Conservation (phyloP, 805 yeast genomes). For the Yamadazyma kitorensis region DNA sequence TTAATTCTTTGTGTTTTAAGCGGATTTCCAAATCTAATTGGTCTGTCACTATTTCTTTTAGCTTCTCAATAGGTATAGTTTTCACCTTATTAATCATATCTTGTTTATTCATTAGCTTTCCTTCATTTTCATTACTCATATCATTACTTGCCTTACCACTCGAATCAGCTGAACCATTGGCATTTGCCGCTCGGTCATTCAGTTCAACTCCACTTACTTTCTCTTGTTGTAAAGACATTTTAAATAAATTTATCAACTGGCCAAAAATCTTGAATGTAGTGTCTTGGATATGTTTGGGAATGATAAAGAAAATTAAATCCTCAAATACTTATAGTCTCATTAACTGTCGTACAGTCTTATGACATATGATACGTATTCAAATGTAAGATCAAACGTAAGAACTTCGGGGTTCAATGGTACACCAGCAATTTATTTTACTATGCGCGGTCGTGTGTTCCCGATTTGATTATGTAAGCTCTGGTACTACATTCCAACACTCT, state of each 20-base stretch:
- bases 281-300: too few species aligned
- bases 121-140: background rate
- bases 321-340: too few species aligned
- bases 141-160: background rate
- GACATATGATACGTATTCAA: too few species aligned
- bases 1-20: slow-evolving; percentile 55
- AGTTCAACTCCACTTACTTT: slow-evolving; percentile 1
- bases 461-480: too few species aligned
- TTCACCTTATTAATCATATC: slow-evolving; percentile 9
- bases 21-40: slow-evolving; percentile 60
- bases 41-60: slow-evolving; percentile 35
- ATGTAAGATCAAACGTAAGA: too few species aligned
- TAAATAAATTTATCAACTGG: slow-evolving; percentile 5
- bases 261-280: slow-evolving; percentile 4
- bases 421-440: too few species aligned
- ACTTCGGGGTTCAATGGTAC: too few species aligned
- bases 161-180: background rate
- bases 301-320: too few species aligned
- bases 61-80: slow-evolving; percentile 22
- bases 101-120: slow-evolving; percentile 1
- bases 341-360: too few species aligned
- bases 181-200: slow-evolving; percentile 7
- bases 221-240: slow-evolving; percentile 5
- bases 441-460: too few species aligned
- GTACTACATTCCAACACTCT: too few species aligned